phyloP scores from a whole-genome alignment of 148 eudicot genomes.

The Euryodendron excelsum region DNA sequence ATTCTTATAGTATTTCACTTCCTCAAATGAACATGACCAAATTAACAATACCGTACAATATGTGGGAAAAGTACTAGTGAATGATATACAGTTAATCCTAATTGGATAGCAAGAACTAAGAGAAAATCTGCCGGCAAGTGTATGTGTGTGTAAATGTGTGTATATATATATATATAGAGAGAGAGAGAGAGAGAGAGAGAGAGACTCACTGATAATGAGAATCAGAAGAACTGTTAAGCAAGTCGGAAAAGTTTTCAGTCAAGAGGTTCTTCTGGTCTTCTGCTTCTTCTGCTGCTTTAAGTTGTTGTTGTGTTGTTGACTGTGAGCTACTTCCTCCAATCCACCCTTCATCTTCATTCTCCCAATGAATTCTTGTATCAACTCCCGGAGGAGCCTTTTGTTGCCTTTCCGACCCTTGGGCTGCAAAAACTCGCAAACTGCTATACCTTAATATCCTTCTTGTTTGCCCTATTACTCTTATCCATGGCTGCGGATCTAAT shows the following conservation, averaged over 20 bases:
- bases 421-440: constrained; percentile 22
- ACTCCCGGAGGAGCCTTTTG: constrained; percentile 49
- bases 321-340: constrained; percentile 46
- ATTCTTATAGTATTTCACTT: too few species aligned
- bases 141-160: too few species aligned
- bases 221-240: constrained; percentile 65
- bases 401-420: constrained; percentile 25
- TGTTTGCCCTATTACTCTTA: neutral
- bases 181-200: neutral
- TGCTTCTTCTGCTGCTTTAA: constrained; percentile 37
- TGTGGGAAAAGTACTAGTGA: too few species aligned
- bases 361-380: constrained; percentile 92
- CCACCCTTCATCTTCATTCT: constrained; percentile 84
- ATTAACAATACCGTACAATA: too few species aligned
- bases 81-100: too few species aligned
- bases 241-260: constrained; percentile 60
- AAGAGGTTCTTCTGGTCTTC: constrained; percentile 28
- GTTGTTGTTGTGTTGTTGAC: constrained; percentile 21
- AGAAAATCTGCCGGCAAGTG: too few species aligned
- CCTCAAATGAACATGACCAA: too few species aligned
- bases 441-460: constrained; percentile 10
- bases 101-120: too few species aligned
- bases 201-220: constrained; percentile 75
- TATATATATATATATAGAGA: neutral
- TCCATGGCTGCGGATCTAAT: constrained; percentile 6